These are phyloP conservation scores for Dactylonectria macrodidyma DNA, from an alignment of 2,329 filamentous ascomycete genomes.

Conservation along the genomic window DNA sequence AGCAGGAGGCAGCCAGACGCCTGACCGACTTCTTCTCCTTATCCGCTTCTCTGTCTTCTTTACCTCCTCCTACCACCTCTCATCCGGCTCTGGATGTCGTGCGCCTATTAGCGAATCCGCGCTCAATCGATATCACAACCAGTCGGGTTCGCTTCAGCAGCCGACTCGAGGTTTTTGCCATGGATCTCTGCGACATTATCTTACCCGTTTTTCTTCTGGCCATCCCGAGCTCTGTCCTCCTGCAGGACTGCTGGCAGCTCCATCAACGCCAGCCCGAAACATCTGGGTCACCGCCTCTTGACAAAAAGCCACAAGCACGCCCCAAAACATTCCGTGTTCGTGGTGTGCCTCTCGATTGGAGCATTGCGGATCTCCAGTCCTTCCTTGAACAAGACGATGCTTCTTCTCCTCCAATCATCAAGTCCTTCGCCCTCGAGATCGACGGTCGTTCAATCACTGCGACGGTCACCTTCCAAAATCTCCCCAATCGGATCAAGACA, in stretches of 20 bases:
- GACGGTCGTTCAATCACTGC: conserved; percentile 10
- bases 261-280: not conserved
- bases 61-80: not conserved
- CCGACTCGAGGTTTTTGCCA: not conserved
- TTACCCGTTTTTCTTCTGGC: not conserved
- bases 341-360: conserved; percentile 22
- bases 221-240: no score
- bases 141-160: not conserved
- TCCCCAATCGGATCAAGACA: not conserved
- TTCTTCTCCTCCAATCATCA: not conserved
- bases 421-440: conserved; percentile 17
- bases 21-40: not conserved
- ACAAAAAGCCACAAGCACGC: not conserved
- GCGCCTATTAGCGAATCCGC: not conserved
- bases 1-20: not conserved
- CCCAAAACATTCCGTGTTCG: conserved; percentile 5
- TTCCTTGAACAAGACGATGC: conserved; percentile 4
- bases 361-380: not conserved
- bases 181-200: not conserved
- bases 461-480: conserved; percentile 18
- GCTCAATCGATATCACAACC: not conserved
- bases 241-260: no score
- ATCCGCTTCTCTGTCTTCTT: not conserved
- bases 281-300: not conserved
- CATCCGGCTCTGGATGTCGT: not conserved